Percentiles rank a stretch among this genome's conserved stretches.
These are phyloP conservation scores for Trebouxiophyceae sp. DNA, from an alignment of 163 green algal genomes.

Conservation along the genomic window DNA sequence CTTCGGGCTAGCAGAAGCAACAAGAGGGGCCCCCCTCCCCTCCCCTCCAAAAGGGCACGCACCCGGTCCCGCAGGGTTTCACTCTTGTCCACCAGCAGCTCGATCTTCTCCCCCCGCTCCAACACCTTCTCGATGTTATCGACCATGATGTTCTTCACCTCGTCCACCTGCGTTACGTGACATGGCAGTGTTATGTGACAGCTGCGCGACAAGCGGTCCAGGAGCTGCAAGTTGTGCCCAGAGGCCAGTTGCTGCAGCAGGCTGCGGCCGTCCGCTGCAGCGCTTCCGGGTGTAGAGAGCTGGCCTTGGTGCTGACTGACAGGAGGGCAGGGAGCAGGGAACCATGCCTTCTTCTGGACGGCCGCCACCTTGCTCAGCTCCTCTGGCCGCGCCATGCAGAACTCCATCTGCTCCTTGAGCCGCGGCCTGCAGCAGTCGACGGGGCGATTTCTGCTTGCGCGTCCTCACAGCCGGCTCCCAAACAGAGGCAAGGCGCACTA, in stretches of 20 bases:
- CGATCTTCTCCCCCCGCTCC: constrained; percentile 93
- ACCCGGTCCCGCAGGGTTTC: constrained; percentile 81
- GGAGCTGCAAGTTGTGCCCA: too few species aligned
- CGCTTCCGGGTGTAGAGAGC: not conserved
- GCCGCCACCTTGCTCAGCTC: constrained; percentile 81
- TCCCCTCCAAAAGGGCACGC: too few species aligned
- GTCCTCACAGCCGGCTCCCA: too few species aligned
- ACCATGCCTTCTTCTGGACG: constrained; percentile 79
- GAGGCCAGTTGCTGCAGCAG: too few species aligned
- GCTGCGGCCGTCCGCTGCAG: too few species aligned
- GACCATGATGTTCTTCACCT: constrained; percentile 95
- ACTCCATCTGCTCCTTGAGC: constrained; percentile 92
- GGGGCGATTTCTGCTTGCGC: too few species aligned
- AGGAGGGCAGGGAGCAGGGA: too few species aligned
- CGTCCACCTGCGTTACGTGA: constrained; percentile 65
- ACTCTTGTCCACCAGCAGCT: constrained; percentile 95
- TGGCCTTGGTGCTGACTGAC: not conserved
- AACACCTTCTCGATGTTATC: constrained; percentile 96
- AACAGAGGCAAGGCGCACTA: too few species aligned
- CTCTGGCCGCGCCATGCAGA: constrained; percentile 83
- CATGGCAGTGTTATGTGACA: too few species aligned
- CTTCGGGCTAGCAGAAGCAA: too few species aligned
- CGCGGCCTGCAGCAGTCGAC: constrained; percentile 44
- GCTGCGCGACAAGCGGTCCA: too few species aligned
- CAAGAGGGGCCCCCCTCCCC: too few species aligned